Conservation (phyloP, 257 asterid species). For the Thymus quinquecostatus region DNA sequence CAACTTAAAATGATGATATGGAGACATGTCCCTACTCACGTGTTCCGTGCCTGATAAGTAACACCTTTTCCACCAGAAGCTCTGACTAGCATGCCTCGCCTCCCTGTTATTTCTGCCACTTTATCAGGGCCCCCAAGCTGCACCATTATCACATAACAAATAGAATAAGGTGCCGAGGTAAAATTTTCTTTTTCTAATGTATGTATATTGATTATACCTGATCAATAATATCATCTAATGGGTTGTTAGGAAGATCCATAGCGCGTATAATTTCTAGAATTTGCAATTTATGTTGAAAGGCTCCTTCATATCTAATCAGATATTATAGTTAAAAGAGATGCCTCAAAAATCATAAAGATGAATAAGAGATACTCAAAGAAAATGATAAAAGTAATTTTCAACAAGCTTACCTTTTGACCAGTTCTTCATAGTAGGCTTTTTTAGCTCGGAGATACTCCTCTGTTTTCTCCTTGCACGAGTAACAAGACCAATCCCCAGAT, state of each 20-base stretch:
- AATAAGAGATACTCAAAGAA: neutral
- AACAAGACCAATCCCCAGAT: constrained; percentile 86
- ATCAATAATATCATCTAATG: constrained; percentile 95
- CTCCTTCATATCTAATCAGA: constrained; percentile 78
- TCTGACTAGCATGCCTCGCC: constrained; percentile 96
- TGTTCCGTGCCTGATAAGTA: constrained; percentile 91
- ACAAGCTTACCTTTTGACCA: constrained; percentile 61
- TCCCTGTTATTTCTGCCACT: constrained; percentile 97
- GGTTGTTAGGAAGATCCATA: constrained; percentile 97
- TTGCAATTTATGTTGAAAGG: constrained; percentile 69
- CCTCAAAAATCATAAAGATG: constrained; percentile 25
- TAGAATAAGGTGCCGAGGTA: constrained; percentile 13
- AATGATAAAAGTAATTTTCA: constrained; percentile 3
- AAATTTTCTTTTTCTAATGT: constrained; percentile 12
- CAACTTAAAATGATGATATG: constrained; percentile 23
- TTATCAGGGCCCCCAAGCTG: constrained; percentile 98
- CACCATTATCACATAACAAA: constrained; percentile 33
- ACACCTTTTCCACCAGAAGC: constrained; percentile 93
- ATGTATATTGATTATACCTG: constrained; percentile 56
- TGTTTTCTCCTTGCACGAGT: constrained; percentile 86
- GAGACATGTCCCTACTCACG: constrained; percentile 64
- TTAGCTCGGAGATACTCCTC: constrained; percentile 87
- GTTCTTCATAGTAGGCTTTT: constrained; percentile 71
- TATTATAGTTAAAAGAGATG: constrained; percentile 25
- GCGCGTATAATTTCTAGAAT: constrained; percentile 79